Percentiles rank a stretch among this genome's conserved stretches.
Evolutionary conservation across 371 early-diverging fungal species (phyloP).

Genomic region (Mortierella sp.): DNA sequence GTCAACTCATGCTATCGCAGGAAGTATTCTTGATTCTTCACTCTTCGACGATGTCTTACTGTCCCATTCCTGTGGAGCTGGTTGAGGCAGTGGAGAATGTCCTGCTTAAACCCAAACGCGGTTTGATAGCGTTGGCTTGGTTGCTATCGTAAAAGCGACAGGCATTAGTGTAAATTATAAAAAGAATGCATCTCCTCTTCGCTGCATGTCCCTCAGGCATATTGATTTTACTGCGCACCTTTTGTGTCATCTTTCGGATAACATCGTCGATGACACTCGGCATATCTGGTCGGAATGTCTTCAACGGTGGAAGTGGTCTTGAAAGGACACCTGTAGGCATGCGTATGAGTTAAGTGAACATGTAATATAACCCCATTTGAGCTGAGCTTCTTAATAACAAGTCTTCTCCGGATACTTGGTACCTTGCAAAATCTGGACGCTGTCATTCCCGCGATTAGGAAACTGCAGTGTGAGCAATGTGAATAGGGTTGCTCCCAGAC

Average conservation of each 20-base stretch:
- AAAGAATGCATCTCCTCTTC: not conserved
- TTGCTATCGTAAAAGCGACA: slow-evolving; percentile 51
- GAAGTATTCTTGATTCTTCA: not conserved
- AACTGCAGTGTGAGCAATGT: slow-evolving; percentile 60
- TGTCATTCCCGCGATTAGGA: slow-evolving; percentile 64
- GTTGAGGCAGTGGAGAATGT: slow-evolving; percentile 63
- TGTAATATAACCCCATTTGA: too few species aligned
- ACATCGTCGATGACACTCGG: slow-evolving; percentile 62
- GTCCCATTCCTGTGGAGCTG: slow-evolving; percentile 45
- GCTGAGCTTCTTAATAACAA: too few species aligned
- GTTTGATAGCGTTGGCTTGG: slow-evolving; percentile 71
- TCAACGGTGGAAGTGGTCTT: slow-evolving; percentile 60
- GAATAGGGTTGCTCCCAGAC: slow-evolving; percentile 65
- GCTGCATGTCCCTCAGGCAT: too few species aligned
- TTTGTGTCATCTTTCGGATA: slow-evolving; percentile 67
- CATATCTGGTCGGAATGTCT: slow-evolving; percentile 58
- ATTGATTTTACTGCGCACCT: slow-evolving; percentile 59
- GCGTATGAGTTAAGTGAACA: too few species aligned
- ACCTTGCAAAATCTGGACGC: slow-evolving; percentile 68
- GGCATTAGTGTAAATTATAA: not conserved
- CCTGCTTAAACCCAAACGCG: slow-evolving; percentile 69
- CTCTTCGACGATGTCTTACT: slow-evolving; percentile 21
- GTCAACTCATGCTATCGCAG: too few species aligned
- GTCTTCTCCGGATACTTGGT: too few species aligned
- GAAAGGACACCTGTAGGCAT: slow-evolving; percentile 55